Evolutionary conservation across 192 early-diverging fungal genomes (phyloP), one percentile per base, ranked within the genome.

Genomic region (Chytriomyces sp.): DNA sequence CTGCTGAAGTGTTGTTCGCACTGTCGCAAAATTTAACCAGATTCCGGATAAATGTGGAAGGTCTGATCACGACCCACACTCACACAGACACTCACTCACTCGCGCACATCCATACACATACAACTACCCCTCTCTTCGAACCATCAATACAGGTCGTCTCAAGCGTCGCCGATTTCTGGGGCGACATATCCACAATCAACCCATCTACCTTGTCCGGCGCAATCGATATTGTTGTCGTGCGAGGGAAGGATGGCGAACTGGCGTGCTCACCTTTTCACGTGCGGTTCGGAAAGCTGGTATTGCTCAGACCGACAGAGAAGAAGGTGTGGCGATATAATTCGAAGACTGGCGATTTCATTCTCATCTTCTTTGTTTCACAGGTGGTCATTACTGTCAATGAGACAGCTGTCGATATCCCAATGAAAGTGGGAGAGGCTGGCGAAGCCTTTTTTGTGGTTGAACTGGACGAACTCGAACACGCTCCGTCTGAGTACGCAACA

Each of bases 361-460:
- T 16, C 59, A 78, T 24, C 28, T 45, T 23, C 6, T 20, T n/a
- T 45, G 16, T 7, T 50, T 18, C 11, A 7, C 28, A 92, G 91
- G 91, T 96, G 61, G 91, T 94, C 61, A 85, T 99, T 45, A 83
- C 88, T 6, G 91, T 99, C 35, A 99, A 99, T 79, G 95, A 89
- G 61, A 61, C 87, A 72, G 79, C 80, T 0, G 87, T 91, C 11
- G 89, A 92, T 68, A 88, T 92, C 53, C 75, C 68, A 5, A 99
- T 99, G 97, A 99, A 99, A 72, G 91, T 99, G 5, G 94, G 96
- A 10, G 97, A 98, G 64, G 93, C 94, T 11, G 97, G 97, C 43
- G 97, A 99, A 80, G 96, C 94, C 23, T 99, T 99, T 80, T 99
- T 99, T 84, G 95, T 99, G 5, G 86, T 98, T 44, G 94, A 97